These are phyloP conservation scores for Teunomyces lycoperdinae DNA, from an alignment of 805 yeast species.

Conservation along the genomic window DNA sequence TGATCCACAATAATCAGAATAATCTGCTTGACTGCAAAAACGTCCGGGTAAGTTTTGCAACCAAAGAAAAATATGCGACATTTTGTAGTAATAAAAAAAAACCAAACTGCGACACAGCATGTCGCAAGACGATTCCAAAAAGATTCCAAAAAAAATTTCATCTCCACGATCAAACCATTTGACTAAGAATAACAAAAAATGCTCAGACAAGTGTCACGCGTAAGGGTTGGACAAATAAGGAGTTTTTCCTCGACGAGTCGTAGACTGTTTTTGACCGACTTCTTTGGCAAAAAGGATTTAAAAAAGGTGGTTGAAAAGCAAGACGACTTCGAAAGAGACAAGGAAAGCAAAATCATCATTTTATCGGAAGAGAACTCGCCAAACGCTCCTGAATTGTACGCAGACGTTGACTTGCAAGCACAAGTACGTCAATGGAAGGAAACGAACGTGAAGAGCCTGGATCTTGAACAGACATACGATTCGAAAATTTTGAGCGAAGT, in stretches of 20 bases:
- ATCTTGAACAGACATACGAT: constrained; percentile 28
- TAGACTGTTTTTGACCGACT: constrained; percentile 11
- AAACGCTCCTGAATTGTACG: constrained; percentile 20
- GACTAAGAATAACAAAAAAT: background rate
- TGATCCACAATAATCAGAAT: background rate
- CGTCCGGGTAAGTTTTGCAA: constrained; percentile 2
- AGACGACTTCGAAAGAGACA: constrained; percentile 34
- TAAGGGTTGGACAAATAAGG: constrained; percentile 2
- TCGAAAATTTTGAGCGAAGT: constrained; percentile 21
- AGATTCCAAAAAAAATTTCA: constrained; percentile 1
- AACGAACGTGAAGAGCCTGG: constrained; percentile 17
- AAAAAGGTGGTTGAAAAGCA: constrained; percentile 37
- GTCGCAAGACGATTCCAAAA: background rate
- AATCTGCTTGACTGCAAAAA: constrained; percentile 3
- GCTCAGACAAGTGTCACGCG: constrained; percentile 1
- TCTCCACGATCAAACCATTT: background rate
- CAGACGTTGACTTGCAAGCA: constrained; percentile 31
- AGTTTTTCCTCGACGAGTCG: background rate
- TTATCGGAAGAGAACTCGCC: constrained; percentile 38
- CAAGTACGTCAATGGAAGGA: constrained; percentile 36
- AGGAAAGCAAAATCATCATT: constrained; percentile 31
- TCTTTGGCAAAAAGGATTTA: constrained; percentile 32
- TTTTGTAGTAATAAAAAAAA: background rate
- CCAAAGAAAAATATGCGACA: background rate
- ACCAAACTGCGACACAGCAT: background rate